Percentiles rank a stretch among this genome's conserved stretches.
These are phyloP conservation scores for Sarcocystis neurona DNA, from an alignment of 169 alveolate genomes.

Conservation along the genomic window DNA sequence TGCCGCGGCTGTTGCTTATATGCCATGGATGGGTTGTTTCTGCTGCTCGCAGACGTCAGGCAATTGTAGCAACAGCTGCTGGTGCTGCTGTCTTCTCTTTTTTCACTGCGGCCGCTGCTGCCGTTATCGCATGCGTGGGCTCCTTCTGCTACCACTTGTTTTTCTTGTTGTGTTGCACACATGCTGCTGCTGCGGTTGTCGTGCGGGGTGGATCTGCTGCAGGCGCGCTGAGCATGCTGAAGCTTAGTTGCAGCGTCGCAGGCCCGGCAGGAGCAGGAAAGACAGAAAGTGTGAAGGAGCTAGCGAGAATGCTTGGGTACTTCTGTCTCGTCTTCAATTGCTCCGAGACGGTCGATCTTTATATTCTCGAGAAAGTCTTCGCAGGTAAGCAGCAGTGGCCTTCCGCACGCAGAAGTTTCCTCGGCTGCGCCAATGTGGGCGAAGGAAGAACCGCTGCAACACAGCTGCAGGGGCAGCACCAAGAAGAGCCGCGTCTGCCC, in stretches of 20 bases:
- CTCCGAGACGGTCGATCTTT: slow-evolving; percentile 83
- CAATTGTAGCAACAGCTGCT: no score
- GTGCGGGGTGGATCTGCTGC: no score
- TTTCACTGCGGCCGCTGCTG: no score
- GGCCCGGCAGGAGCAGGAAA: slow-evolving; percentile 99
- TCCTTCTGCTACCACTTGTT: no score
- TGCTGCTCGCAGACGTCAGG: no score
- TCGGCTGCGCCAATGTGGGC: background rate
- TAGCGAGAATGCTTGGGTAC: slow-evolving; percentile 94
- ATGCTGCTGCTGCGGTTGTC: no score
- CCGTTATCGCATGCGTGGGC: no score
- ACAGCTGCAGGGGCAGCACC: background rate
- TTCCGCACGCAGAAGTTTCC: no score
- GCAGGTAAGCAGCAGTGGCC: slow-evolving; percentile 74
- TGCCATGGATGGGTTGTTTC: no score
- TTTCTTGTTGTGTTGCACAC: no score
- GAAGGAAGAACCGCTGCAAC: background rate
- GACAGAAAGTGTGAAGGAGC: slow-evolving; percentile 96
- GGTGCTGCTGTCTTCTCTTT: no score
- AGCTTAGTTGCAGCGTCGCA: slow-evolving; percentile 97
- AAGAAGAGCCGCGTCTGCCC: background rate
- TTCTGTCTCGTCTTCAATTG: slow-evolving; percentile 95
- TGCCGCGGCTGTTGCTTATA: no score
- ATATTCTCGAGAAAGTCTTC: slow-evolving; percentile 45
- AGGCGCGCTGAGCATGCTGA: slow-evolving; percentile 90